Conservation (phyloP, 2,329 filamentous ascomycete genomes). For the Colletotrichum nymphaeae region DNA sequence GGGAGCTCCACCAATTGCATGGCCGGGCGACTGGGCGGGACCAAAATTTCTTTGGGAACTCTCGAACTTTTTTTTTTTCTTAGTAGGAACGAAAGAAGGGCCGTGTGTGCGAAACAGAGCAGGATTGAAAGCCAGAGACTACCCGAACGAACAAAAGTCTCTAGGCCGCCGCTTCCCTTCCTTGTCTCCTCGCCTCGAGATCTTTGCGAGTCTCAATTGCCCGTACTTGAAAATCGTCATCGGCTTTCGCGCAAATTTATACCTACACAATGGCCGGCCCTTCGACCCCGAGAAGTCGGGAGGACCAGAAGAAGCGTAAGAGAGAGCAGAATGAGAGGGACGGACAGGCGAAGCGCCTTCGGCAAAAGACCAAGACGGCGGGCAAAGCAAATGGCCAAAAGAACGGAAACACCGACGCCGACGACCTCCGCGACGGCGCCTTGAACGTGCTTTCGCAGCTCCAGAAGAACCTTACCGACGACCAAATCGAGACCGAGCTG, state of each 20-base stretch:
- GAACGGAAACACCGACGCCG: slow-evolving; percentile 21
- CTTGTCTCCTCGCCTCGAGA: not conserved
- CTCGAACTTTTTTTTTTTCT: slow-evolving; percentile 37
- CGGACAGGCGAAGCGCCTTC: slow-evolving; percentile 50
- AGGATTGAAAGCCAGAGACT: slow-evolving; percentile 27
- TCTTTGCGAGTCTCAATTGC: not conserved
- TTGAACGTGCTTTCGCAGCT: slow-evolving; percentile 34
- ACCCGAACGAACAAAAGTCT: slow-evolving; percentile 19
- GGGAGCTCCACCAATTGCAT: slow-evolving; percentile 31
- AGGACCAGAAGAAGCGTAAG: slow-evolving; percentile 60
- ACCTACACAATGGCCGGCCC: slow-evolving; percentile 48
- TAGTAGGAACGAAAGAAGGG: slow-evolving; percentile 13
- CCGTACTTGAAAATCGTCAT: not conserved
- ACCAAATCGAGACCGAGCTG: slow-evolving; percentile 28
- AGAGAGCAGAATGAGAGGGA: slow-evolving; percentile 55
- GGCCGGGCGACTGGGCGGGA: slow-evolving; percentile 31
- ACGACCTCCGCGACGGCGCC: slow-evolving; percentile 34
- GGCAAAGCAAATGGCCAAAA: slow-evolving; percentile 31
- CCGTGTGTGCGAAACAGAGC: slow-evolving; percentile 26
- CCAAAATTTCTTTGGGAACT: slow-evolving; percentile 37
- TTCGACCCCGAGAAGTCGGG: slow-evolving; percentile 46
- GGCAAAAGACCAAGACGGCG: slow-evolving; percentile 44
- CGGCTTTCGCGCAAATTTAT: not conserved
- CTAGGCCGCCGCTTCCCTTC: not conserved
- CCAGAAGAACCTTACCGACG: slow-evolving; percentile 26